Evolutionary conservation across 169 alveolate genomes (phyloP), one percentile per base, ranked within the genome.

Genomic region (Cryptosporidium muris): DNA sequence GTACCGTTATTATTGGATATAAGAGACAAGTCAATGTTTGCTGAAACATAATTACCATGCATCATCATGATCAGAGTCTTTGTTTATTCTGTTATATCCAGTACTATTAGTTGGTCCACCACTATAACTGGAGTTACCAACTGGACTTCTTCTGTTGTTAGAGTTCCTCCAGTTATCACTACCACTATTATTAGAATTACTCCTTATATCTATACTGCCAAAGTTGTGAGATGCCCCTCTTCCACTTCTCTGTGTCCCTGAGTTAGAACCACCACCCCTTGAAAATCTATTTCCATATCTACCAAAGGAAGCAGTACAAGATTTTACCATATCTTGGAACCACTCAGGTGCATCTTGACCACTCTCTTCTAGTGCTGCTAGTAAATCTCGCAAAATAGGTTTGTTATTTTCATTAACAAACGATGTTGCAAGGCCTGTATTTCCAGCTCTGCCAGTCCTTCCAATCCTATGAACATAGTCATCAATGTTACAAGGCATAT

Each of bases 401-500:
- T 93, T 90, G 88, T 94, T 94, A 64, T 88, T 88, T 80, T 95
- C 98, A 82, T 94, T 94, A 47, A 97, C 96, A 65, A 97, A 94
- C 25, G 98, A 94, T 0, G 97, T 96, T 37, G 99, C 99, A 80
- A 91, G 92, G 62, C 99, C 99, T 25, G 92, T 91, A 80, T 95
- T 96, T n/a, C 99, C 99, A 12, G 99, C 99, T 65, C 99, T 92
- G 7, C 99, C 99, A 9, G 99, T 97, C 88, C 99, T 94, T 40
- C 99, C 99, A 53, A 97, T 97, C 65, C 96, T 81, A 91, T 97
- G 99, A 45, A 97, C 96, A 90, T 97, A 97, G 80, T 95, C 97
- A 82, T 96, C 98, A 16, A 93, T 94, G 88, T 96, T 96, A 64
- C 95, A 92, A 12, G 99, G 99, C 51, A 97, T 92, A 89, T 97